Percentiles rank a stretch among this genome's conserved stretches.
Conservation (phyloP, 2,329 filamentous ascomycete genomes). For the Fonsecaea monophora region DNA sequence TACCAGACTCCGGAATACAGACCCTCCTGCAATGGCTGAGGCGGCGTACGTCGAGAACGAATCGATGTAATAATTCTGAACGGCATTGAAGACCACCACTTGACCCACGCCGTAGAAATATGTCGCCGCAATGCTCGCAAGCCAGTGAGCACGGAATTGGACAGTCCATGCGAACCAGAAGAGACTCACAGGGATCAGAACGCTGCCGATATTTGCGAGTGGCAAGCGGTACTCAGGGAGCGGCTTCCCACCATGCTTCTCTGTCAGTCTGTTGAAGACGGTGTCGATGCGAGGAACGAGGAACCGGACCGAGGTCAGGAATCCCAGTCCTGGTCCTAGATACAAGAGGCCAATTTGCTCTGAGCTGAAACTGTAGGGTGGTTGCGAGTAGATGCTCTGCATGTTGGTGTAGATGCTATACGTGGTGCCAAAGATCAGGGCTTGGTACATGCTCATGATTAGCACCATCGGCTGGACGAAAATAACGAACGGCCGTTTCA, state of each 20-base stretch:
- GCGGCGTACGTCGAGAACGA: slow-evolving; percentile 56
- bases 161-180: slow-evolving; percentile 58
- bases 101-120: slow-evolving; percentile 60
- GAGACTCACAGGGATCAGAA: slow-evolving; percentile 53
- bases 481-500: slow-evolving; percentile 63
- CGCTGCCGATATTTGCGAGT: slow-evolving; percentile 54
- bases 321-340: slow-evolving; percentile 64
- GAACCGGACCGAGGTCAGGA: slow-evolving; percentile 59
- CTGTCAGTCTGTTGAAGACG: slow-evolving; percentile 45
- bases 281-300: slow-evolving; percentile 54
- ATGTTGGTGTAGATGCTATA: slow-evolving; percentile 68
- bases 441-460: slow-evolving; percentile 58
- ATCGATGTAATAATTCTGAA: slow-evolving; percentile 55
- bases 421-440: slow-evolving; percentile 63
- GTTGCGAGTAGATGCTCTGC: slow-evolving; percentile 54
- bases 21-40: slow-evolving; percentile 55
- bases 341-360: slow-evolving; percentile 65
- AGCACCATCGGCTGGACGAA: slow-evolving; percentile 65
- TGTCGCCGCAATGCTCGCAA: slow-evolving; percentile 55
- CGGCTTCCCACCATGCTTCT: slow-evolving; percentile 38
- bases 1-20: slow-evolving; percentile 54
- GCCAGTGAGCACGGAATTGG: slow-evolving; percentile 60
- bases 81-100: slow-evolving; percentile 60
- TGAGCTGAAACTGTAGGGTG: slow-evolving; percentile 59
- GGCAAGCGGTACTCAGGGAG: slow-evolving; percentile 63